Evolutionary conservation across 306 rosid species (phyloP), one percentile per base, ranked within the genome.

Genomic region (Trifolium fragiferum): DNA sequence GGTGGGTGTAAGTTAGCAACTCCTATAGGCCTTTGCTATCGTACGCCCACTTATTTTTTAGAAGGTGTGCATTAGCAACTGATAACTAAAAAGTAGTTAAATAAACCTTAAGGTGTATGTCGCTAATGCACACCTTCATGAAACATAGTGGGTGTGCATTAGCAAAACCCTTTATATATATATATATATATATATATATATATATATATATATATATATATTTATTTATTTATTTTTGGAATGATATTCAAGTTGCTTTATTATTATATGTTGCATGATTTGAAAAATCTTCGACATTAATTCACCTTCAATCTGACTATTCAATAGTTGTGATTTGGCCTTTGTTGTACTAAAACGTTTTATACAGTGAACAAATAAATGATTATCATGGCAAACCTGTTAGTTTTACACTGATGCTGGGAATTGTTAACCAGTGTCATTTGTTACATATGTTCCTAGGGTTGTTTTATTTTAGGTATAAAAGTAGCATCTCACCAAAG

Each of bases 351-450:
- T 38, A 9, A 40, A 63, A 12, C 6, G 30, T 65, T 35, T 57
- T 59, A 23, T 73, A 13, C 62, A 62, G 53, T 37, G 65, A 63
- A 51, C 72, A 71, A 57, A 64, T 69, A 23, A 66, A 58, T 46
- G 27, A 66, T 67, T 59, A 32, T 19, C 37, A 46, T 47, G 57
- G 50, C 82, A 43, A 64, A 13, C 38, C 58, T 73, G 37, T 84
- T 38, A 65, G 35, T 35, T 74, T 30, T 25, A 27, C 64, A 47
- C 16, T 18, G 7, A 55, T 76, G 54, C 43, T 35, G 47, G 30
- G 58, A 72, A 41, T 27, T 68, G 19, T 55, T 75, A 35, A 70
- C 55, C 73, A 10, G n/a, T 64, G 66, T 68, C 46, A 69, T 70
- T 53, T 74, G 55, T 73, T 51, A 13, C 58, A 64, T 53, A 33